phyloP scores from a whole-genome alignment of 495 filamentous ascomycete genomes.

The Hyaloscypha variabilis region DNA sequence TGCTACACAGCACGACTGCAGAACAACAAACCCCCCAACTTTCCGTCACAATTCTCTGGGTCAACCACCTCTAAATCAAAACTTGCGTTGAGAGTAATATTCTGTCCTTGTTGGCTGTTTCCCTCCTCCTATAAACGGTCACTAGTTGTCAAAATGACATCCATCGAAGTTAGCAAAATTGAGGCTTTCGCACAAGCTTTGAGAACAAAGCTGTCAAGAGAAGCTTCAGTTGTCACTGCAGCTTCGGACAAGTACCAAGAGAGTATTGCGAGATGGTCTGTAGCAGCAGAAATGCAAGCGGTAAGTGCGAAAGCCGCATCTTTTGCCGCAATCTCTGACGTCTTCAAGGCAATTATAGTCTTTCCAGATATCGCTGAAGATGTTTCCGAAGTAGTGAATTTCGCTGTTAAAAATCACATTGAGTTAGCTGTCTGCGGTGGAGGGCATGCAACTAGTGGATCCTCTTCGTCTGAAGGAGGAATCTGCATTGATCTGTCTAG shows the following conservation, averaged over 20 bases:
- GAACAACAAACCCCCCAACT: no score
- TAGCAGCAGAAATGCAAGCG: constrained; percentile 8
- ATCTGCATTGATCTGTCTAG: constrained; percentile 58
- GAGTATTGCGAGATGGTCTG: constrained; percentile 5
- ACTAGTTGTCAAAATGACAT: neutral
- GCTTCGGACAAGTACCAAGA: constrained; percentile 2
- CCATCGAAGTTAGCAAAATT: neutral
- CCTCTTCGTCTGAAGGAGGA: constrained; percentile 49
- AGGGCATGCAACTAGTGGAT: constrained; percentile 11
- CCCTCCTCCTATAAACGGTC: no score
- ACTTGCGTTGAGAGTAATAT: no score
- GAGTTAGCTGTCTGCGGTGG: constrained; percentile 42
- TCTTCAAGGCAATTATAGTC: constrained; percentile 8
- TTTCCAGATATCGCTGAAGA: constrained; percentile 4
- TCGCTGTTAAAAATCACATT: constrained; percentile 19
- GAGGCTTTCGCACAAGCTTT: neutral
- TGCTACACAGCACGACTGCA: no score
- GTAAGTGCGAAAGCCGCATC: constrained; percentile 1
- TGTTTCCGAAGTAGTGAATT: constrained; percentile 2
- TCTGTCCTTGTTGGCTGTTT: no score
- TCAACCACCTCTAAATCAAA: no score
- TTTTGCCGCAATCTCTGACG: neutral
- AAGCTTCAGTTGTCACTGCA: neutral
- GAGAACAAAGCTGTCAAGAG: neutral
- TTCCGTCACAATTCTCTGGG: no score